Evolutionary conservation across 2,329 filamentous ascomycete species (phyloP).

Genomic region (Scleromitrula shiraiana): DNA sequence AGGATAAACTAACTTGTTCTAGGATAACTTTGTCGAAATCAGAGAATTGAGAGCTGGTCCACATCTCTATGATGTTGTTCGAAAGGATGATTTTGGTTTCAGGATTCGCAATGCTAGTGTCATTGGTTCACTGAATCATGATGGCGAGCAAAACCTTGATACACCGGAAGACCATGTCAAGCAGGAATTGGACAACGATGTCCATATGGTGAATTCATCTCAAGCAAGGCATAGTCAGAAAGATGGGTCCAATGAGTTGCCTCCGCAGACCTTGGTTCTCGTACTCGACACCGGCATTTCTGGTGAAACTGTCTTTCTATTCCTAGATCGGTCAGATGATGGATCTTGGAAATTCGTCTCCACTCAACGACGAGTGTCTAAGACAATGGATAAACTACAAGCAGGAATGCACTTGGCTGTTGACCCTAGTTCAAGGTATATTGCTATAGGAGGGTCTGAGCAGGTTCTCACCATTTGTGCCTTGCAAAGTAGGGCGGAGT

Average conservation of each 20-base stretch:
- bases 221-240: not conserved
- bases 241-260: slow-evolving; percentile 34
- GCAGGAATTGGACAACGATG: slow-evolving; percentile 19
- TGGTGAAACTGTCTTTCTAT: slow-evolving; percentile 70
- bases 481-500: slow-evolving; percentile 48
- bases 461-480: slow-evolving; percentile 65
- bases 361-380: slow-evolving; percentile 47
- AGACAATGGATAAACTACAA: slow-evolving; percentile 42
- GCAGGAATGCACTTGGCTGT: slow-evolving; percentile 62
- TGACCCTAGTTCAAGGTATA: slow-evolving; percentile 64
- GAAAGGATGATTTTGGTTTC: slow-evolving; percentile 69
- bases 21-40: slow-evolving; percentile 75
- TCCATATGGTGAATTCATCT: slow-evolving; percentile 6
- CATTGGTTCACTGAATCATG: slow-evolving; percentile 49
- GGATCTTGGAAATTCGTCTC: slow-evolving; percentile 34
- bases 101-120: slow-evolving; percentile 73
- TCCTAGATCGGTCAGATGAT: slow-evolving; percentile 45
- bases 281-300: slow-evolving; percentile 51
- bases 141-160: slow-evolving; percentile 22
- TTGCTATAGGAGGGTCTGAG: slow-evolving; percentile 64
- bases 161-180: slow-evolving; percentile 30
- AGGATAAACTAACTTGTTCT: too few species aligned
- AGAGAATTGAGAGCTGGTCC: slow-evolving; percentile 64
- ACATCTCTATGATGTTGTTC: slow-evolving; percentile 66
- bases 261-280: slow-evolving; percentile 75